Evolutionary conservation across 73 alveolate genomes (phyloP).

Genomic region (Paramecium biaurelia): DNA sequence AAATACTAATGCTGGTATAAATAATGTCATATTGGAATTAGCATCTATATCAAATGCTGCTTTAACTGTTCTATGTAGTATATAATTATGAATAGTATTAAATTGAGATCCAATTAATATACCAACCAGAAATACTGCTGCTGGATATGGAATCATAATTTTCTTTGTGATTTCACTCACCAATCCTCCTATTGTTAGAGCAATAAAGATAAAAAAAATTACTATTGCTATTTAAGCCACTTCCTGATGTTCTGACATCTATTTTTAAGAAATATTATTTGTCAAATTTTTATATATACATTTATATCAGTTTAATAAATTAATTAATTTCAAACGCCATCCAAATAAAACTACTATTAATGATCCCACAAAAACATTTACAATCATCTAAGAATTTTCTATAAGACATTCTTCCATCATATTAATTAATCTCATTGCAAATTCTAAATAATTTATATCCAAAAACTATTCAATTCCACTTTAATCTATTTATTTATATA

Average conservation of each 20-base stretch:
- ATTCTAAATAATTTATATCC: background rate
- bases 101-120: constrained; percentile 47
- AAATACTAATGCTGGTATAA: constrained; percentile 63
- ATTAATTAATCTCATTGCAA: background rate
- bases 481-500: background rate
- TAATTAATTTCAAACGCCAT: background rate
- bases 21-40: constrained; percentile 11
- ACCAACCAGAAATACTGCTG: constrained; percentile 57
- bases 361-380: background rate
- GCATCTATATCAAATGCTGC: constrained; percentile 15
- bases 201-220: constrained; percentile 42
- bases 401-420: background rate
- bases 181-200: constrained; percentile 54
- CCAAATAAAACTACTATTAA: background rate
- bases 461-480: background rate
- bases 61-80: background rate
- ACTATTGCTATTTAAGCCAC: constrained; percentile 41
- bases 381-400: background rate
- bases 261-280: background rate
- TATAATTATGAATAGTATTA: constrained; percentile 12
- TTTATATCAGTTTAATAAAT: background rate
- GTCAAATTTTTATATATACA: background rate
- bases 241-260: constrained; percentile 32
- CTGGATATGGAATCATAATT: constrained; percentile 53
- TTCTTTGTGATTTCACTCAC: constrained; percentile 51